Base-by-base conservation (phyloP, 805 yeast genomes). In the Trichomonascus vanleenenianus region DNA sequence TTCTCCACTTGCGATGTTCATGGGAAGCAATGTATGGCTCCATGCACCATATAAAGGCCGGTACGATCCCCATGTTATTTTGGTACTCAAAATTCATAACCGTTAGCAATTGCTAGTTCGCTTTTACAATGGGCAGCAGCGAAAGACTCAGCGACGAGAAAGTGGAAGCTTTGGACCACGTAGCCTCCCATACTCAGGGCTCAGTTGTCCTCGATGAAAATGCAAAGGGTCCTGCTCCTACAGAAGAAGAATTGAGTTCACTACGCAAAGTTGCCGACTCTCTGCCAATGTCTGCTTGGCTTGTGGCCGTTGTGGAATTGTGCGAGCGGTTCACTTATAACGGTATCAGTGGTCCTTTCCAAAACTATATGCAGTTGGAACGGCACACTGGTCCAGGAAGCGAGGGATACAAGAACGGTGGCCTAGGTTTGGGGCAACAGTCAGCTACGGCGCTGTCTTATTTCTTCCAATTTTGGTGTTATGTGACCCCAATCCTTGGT, bases 281-380 rank as follows among this genome's bases (percentile, higher is more conserved):
- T 9, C 70, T 78, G 31, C 83, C 83, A 15, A 33, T 66, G 33
- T 62, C 78, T 12, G 76, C 79, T 51, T 79, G 78, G 78, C 66
- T 76, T 40, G 81, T 79, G 35, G 82, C 82, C 12, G 47, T 84
- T 37, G 85, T 85, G 35, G 94, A 85, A 66, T 76, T 85, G 51
- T 76, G 89, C 40, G 95, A 85, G 64, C 75, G 95, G 53, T 84
- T 85, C 61, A 74, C 91, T 8, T 85, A 80, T 68, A 85, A 85
- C 57, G 93, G 94, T 58, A 68, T 83, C 49, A 73, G 81, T 40
- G 83, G 85, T 48, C 83, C 86, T 6, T 79, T 85, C 67, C 83
- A 78, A 66, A 85, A 85, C 67, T 84, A 83, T 64, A 81, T 85
- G 82, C 85, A 81, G 61, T 20, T 54, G 14, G 42, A 48, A 19